Base-by-base conservation (phyloP, 345 rosid genomes). In the Arabis hirsuta region DNA sequence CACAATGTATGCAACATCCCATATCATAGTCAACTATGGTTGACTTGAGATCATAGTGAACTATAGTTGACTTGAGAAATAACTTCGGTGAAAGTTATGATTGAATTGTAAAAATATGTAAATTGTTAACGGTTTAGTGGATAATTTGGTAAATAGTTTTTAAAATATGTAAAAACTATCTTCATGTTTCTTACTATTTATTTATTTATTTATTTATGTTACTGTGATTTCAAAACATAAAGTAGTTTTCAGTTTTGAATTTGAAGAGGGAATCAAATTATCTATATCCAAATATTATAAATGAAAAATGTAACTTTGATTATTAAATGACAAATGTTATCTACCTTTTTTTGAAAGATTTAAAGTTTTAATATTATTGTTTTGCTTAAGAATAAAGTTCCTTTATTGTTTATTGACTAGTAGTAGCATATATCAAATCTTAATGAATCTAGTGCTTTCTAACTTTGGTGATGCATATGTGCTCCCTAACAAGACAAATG, bases 401-500 rank as follows among this genome's bases (percentile, higher is more conserved):
- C 6, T 55, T 27, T 50, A 32, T 4, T n/a, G n/a, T 34, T 3
- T 60, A 6, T 1, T 0, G 1, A 36, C 41, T 36, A 26, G 20
- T 34, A 34, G 38, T 32, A 32, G 36, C 6, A 34, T 34, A 29
- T 29, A 12, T 14, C 20, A 41, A 51, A 3, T 51, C 61, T 9
- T 42, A 12, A 47, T 51, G 24, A 20, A 19, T 3, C n/a, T 12
- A 14, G 12, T 46, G 64, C 64, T 64, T 73, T 64, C 55, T 73
- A 55, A 3, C 39, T 20, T 48, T 2, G 11, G 5, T 9, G 32
- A 59, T 52, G 61, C 6, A 4, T 44, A 12, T 32, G 3, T 50
- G 12, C 63, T 14, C 12, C 68, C 24, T 59, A 66, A 58, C 62
- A 59, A 52, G 69, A 61, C 73, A 74, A 61, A 19, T 13, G 3